Base-by-base conservation (phyloP, 2,329 filamentous ascomycete genomes). In the Coniochaeta ligniaria region DNA sequence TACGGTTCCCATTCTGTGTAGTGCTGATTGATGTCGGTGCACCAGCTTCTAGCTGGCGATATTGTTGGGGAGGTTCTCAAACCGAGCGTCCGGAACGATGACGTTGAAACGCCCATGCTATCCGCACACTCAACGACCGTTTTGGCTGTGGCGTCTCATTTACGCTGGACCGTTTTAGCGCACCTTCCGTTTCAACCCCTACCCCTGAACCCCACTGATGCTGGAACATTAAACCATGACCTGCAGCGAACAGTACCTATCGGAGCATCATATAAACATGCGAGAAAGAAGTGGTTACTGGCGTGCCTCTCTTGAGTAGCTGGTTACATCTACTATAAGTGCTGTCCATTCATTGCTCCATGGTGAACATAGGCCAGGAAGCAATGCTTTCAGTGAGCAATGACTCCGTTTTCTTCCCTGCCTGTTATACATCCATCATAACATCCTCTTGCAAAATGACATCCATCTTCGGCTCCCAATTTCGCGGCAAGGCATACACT, bases 401-500 rank as follows among this genome's bases (percentile, higher is more conserved):
- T 36, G 35, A 3, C 35, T 36, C 12, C 35, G 35, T 9, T 36
- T 9, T 11, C 35, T 36, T 14, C 35, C 38, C 38, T 22, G 24
- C 43, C 38, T 20, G 20, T 47, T 11, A 47, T 47, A 31, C 47
- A 28, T n/a, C 54, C 54, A 56, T 56, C 54, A 26, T 36, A 35
- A 56, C 22, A 17, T 59, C 58, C 6, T 59, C 58, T 24, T 54
- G n/a, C 41, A 36, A 7, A 17, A 36, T 28, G 7, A 54, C 24
- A 26, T 54, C 47, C 59, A 55, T 60, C 26, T n/a, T 60, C 33
- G 57, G 20, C 24, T 58, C 61, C 47, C 52, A 63, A 35, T 69
- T 67, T 11, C 73, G 69, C 6, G 76, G 75, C 14, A 84, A 64
- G 1, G 73, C 69, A 66, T 80, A 84, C 0, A 80, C 79, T 59